A percentile compares a stretch with the other conserved stretches of the same genome.
Conservation (phyloP, 805 yeast genomes). For the Ogataea methanolica region DNA sequence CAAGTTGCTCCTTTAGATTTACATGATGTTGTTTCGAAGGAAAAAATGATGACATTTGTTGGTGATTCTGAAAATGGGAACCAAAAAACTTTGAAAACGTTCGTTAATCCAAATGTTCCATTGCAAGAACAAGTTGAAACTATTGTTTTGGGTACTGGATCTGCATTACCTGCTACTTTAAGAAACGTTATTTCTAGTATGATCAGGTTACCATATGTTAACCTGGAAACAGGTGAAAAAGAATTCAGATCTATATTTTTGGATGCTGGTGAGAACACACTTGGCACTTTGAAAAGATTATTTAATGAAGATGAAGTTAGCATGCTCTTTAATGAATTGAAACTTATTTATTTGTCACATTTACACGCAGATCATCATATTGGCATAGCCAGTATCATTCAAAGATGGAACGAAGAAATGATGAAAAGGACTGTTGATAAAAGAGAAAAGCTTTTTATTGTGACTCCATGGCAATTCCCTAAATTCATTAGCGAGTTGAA, state of each 20-base stretch:
- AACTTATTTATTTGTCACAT: conserved; percentile 73
- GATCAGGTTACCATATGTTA: conserved; percentile 58
- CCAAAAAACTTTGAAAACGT: conserved; percentile 1
- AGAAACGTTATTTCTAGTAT: conserved; percentile 83
- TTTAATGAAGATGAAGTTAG: conserved; percentile 43
- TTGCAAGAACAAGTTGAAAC: conserved; percentile 55
- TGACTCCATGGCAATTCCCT: conserved; percentile 73
- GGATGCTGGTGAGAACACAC: conserved; percentile 95
- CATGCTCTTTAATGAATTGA: conserved; percentile 52
- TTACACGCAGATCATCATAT: conserved; percentile 96
- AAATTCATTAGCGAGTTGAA: conserved; percentile 67
- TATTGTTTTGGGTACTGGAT: conserved; percentile 86
- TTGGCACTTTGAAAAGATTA: conserved; percentile 64
- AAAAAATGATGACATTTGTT: conserved; percentile 7
- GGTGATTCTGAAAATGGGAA: background rate
- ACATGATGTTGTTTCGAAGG: conserved; percentile 3
- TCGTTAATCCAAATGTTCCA: conserved; percentile 15
- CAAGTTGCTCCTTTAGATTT: conserved; percentile 19
- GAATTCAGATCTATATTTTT: conserved; percentile 47
- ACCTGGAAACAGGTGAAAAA: conserved; percentile 4
- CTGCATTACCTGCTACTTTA: conserved; percentile 79
- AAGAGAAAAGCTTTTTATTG: conserved; percentile 43
- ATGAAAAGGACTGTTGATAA: conserved; percentile 34
- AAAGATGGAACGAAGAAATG: conserved; percentile 52
- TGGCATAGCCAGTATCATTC: conserved; percentile 68